Percentiles rank a stretch among this genome's conserved stretches.
Evolutionary conservation across 805 yeast genomes (phyloP).

Genomic region (Dipodascopsis tothii): DNA sequence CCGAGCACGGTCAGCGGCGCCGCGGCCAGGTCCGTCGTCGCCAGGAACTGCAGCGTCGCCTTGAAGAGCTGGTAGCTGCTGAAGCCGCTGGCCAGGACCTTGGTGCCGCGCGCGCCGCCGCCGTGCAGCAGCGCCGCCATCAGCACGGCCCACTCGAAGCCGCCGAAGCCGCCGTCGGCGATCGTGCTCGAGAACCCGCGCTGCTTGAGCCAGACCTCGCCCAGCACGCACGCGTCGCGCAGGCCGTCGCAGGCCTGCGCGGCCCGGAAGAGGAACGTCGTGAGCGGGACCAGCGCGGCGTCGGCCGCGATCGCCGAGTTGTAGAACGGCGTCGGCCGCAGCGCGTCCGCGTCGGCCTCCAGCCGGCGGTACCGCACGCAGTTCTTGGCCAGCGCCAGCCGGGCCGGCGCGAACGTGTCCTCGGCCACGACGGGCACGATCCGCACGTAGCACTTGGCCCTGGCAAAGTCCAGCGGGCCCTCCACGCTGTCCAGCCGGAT

Average conservation of each 20-base stretch:
- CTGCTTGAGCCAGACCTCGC: constrained; percentile 84
- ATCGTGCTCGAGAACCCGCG: constrained; percentile 65
- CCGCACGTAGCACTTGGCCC: constrained; percentile 65
- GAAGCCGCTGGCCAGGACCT: constrained; percentile 71
- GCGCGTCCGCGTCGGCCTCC: constrained; percentile 33
- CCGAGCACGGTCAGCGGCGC: no score
- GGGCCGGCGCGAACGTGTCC: constrained; percentile 63
- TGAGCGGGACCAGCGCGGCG: constrained; percentile 57
- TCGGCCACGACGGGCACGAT: constrained; percentile 66
- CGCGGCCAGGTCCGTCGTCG: constrained; percentile 61
- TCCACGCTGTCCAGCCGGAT: constrained; percentile 41
- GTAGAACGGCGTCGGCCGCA: constrained; percentile 79
- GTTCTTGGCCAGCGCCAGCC: constrained; percentile 71
- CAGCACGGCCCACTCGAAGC: constrained; percentile 75
- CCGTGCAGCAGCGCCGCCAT: constrained; percentile 79
- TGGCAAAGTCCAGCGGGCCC: constrained; percentile 45
- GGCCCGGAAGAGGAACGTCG: constrained; percentile 67
- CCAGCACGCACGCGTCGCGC: constrained; percentile 78
- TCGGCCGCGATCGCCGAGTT: constrained; percentile 73
- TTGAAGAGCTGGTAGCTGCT: constrained; percentile 90
- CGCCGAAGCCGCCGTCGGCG: constrained; percentile 78
- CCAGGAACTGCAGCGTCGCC: constrained; percentile 74
- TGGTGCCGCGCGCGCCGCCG: constrained; percentile 58
- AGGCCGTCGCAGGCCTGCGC: constrained; percentile 73
- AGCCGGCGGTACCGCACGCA: constrained; percentile 48